A percentile compares a stretch with the other conserved stretches of the same genome.
Conservation (phyloP, 768 basidiomycete genomes). For the Dioszegia aurantiaca region DNA sequence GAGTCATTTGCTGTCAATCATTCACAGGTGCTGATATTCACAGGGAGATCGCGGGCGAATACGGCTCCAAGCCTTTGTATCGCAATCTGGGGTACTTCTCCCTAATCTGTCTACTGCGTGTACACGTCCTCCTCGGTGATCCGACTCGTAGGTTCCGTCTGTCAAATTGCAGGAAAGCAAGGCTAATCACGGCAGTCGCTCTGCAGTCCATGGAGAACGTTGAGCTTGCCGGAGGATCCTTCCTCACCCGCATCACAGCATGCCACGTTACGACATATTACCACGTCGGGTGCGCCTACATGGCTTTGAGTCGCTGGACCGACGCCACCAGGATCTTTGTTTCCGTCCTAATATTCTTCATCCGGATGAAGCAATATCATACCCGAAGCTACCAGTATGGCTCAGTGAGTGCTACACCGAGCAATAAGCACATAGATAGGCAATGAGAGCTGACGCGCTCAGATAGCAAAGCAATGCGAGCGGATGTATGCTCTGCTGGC, state of each 20-base stretch:
- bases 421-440: not conserved
- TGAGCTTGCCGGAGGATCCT: constrained; percentile 86
- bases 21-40: not conserved
- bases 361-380: constrained; percentile 94
- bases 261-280: constrained; percentile 68
- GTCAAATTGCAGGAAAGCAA: too few species aligned
- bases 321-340: constrained; percentile 94
- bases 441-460: not conserved
- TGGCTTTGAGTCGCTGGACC: constrained; percentile 88
- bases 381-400: constrained; percentile 95
- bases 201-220: constrained; percentile 93
- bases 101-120: constrained; percentile 87
- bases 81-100: constrained; percentile 96
- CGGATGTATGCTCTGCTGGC: constrained; percentile 96
- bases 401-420: constrained; percentile 59
- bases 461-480: constrained; percentile 97
- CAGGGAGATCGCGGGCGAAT: constrained; percentile 87
- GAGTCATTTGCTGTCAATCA: constrained; percentile 49
- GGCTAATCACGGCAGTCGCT: constrained; percentile 61
- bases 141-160: constrained; percentile 50
- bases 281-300: constrained; percentile 78
- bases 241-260: constrained; percentile 93
- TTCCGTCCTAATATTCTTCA: constrained; percentile 88
- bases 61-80: constrained; percentile 83
- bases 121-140: constrained; percentile 93